Percentiles rank a stretch among this genome's conserved stretches.
phyloP scores from a whole-genome alignment of 495 filamentous ascomycete genomes.

The Penicillium paradoxum region DNA sequence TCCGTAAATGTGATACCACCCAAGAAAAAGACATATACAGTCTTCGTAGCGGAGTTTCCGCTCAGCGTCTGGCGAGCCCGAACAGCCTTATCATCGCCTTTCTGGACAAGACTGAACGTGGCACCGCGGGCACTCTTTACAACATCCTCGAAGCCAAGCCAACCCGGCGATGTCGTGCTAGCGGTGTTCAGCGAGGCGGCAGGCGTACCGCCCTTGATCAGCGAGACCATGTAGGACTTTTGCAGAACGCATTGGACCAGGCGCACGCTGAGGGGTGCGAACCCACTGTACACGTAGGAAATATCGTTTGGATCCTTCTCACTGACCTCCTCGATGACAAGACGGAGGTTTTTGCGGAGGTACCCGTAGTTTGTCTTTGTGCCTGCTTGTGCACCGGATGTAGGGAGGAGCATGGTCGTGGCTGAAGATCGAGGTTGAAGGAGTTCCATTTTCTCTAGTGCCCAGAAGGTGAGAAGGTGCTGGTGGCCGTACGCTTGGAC shows the following conservation, averaged over 20 bases:
- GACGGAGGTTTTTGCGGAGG: slow-evolving; percentile 74
- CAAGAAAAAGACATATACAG: slow-evolving; percentile 88
- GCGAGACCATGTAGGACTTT: slow-evolving; percentile 73
- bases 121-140: slow-evolving; percentile 78
- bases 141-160: slow-evolving; percentile 86
- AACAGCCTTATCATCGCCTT: slow-evolving; percentile 87
- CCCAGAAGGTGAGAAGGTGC: slow-evolving; percentile 82
- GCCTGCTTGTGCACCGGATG: slow-evolving; percentile 50
- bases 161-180: slow-evolving; percentile 67
- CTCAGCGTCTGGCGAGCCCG: slow-evolving; percentile 77
- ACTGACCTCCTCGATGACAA: slow-evolving; percentile 95
- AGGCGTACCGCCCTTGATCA: slow-evolving; percentile 53
- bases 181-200: slow-evolving; percentile 44
- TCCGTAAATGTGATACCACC: slow-evolving; percentile 94
- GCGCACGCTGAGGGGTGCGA: slow-evolving; percentile 87
- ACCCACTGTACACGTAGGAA: slow-evolving; percentile 95
- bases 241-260: slow-evolving; percentile 94
- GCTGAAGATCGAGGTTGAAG: slow-evolving; percentile 68
- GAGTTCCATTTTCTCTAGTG: slow-evolving; percentile 84
- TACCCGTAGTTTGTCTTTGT: slow-evolving; percentile 86
- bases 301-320: slow-evolving; percentile 96
- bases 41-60: slow-evolving; percentile 64
- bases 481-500: slow-evolving; percentile 93
- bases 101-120: slow-evolving; percentile 89
- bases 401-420: slow-evolving; percentile 64